Base-by-base conservation (phyloP, 805 yeast genomes). In the Nakazawaea holstii region DNA sequence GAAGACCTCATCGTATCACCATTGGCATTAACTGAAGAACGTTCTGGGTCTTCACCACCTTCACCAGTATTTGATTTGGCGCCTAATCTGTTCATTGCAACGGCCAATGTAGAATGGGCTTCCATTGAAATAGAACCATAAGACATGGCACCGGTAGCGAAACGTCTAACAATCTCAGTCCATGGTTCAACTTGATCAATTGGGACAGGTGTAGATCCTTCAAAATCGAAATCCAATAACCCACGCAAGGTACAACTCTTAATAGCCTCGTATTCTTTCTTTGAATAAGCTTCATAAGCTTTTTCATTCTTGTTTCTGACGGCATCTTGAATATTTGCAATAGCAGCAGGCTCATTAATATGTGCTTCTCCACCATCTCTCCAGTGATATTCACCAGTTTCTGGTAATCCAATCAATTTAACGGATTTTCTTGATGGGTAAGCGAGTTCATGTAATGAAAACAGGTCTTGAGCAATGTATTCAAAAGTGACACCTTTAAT, bases 1-100 rank as follows among this genome's bases (percentile, higher is more conserved):
- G 98, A 89, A n/a, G 98, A 91, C 68, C 98, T 81, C 96, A 92
- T 94, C 8, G 98, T 89, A 66, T 94, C 98, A 60, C 98, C 98
- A 58, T 87, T 87, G 43, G 79, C 84, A 52, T 79, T 77, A 17
- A 84, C 85, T 45, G 76, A 72, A 6, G 96, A 87, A 58, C 97
- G 79, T 62, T 91, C 96, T 42, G 94, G 80, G 62, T 92, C 98
- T 69, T 92, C 99, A 74, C 99, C 99, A 75, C 99, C 99, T 74
- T 92, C 99, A 73, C 99, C 99, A 52, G 98, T 91, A 67, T 92
- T 92, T 42, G 97, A 89, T 69, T 91, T 94, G 57, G 97, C 99
- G 46, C 98, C 98, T 54, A 92, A 76, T 65, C 98, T 77, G 74
- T 92, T 92, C 99, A 92, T 92, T 41, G 99, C 99, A 48, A 92